phyloP scores from a whole-genome alignment of 225 moss, liverwort and hornwort species.

The Lunularia cruciata region DNA sequence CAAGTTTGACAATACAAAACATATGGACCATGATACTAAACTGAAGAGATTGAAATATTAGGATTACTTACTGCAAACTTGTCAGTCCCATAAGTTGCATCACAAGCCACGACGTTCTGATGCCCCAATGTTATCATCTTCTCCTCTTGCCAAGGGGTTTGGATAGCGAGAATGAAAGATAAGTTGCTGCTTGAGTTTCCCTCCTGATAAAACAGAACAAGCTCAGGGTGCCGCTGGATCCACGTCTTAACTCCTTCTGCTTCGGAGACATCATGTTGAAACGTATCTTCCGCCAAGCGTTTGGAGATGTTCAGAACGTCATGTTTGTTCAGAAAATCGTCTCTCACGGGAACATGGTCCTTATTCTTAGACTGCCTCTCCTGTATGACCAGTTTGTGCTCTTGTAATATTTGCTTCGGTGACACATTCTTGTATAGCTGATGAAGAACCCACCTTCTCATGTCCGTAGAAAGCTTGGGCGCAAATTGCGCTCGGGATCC shows the following conservation, averaged over 20 bases:
- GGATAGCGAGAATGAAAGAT: conserved; percentile 46
- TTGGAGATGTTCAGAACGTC: conserved; percentile 54
- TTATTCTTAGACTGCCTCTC: conserved; percentile 45
- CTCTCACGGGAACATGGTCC: conserved; percentile 44
- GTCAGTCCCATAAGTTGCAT: conserved; percentile 44
- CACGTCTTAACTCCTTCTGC: conserved; percentile 48
- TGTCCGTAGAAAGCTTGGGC: conserved; percentile 46
- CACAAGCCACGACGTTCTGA: conserved; percentile 50
- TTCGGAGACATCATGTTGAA: conserved; percentile 45
- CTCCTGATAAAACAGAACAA: conserved; percentile 48
- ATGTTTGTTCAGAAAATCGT: conserved; percentile 52
- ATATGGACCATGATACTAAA: conserved; percentile 3
- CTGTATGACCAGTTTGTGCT: conserved; percentile 47
- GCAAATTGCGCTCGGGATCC: conserved; percentile 53
- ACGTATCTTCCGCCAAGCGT: conserved; percentile 50
- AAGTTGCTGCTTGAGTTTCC: conserved; percentile 43
- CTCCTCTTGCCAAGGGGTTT: conserved; percentile 54
- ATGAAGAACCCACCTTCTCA: conserved; percentile 52
- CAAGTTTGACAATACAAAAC: too few species aligned
- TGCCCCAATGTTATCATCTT: conserved; percentile 52
- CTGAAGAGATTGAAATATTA: background rate
- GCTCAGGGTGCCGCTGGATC: conserved; percentile 53
- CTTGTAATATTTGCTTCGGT: conserved; percentile 48
- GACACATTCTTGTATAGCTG: conserved; percentile 47
- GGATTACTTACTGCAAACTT: conserved; percentile 36